These are phyloP conservation scores for Fraxinus sp. DNA, from an alignment of 305 asterid genomes.

Conservation along the genomic window DNA sequence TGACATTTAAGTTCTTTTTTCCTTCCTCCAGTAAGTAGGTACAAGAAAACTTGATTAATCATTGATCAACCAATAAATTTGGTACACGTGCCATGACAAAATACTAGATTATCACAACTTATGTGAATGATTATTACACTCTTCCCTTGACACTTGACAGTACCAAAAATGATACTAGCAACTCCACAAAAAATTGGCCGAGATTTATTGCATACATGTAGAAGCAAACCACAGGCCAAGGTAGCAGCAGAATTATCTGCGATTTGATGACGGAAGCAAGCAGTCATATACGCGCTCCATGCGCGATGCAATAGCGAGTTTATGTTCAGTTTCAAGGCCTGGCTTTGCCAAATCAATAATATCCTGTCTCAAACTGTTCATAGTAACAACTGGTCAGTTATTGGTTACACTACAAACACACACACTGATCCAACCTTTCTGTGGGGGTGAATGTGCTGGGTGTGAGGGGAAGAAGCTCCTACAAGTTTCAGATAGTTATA, in stretches of 20 bases:
- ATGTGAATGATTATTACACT: background rate
- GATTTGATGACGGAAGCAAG: conserved; percentile 68
- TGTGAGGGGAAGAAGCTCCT: background rate
- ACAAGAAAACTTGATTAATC: background rate
- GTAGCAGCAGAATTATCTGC: conserved; percentile 30
- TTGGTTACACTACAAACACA: background rate
- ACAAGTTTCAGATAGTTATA: background rate
- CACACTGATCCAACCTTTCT: background rate
- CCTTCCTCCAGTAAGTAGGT: background rate
- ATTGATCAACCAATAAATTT: background rate
- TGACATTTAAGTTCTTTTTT: no score
- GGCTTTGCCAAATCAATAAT: conserved; percentile 84
- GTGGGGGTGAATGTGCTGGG: background rate
- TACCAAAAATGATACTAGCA: background rate
- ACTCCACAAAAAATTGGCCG: conserved; percentile 19
- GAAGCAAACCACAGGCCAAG: background rate
- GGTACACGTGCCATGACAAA: background rate
- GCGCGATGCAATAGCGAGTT: conserved; percentile 61
- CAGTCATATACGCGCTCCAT: conserved; percentile 81
- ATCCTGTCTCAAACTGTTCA: conserved; percentile 77
- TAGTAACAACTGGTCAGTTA: conserved; percentile 14
- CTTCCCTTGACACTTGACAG: background rate
- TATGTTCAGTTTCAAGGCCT: conserved; percentile 45
- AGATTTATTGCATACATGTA: background rate
- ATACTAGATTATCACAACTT: background rate